Evolutionary conservation across 768 basidiomycete species (phyloP).

Genomic region (Pholiota microspora): DNA sequence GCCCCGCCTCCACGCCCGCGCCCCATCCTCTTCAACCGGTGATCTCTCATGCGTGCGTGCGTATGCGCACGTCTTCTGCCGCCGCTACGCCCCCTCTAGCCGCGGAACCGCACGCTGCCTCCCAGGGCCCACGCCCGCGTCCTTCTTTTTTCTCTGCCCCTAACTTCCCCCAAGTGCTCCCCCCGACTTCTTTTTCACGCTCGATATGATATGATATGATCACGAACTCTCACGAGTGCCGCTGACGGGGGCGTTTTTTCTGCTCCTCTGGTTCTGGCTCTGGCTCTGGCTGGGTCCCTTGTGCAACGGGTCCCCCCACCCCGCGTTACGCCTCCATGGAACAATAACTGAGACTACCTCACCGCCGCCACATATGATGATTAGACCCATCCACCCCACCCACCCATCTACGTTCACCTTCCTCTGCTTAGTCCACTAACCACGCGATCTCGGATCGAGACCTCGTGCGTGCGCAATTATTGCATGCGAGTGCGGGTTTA

Average conservation of each 20-base stretch:
- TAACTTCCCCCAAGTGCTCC: neutral
- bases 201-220: neutral
- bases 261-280: neutral
- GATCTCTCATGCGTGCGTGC: slow-evolving; percentile 11
- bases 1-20: slow-evolving; percentile 15
- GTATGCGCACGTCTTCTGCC: neutral
- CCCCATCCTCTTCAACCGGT: slow-evolving; percentile 33
- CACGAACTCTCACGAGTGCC: neutral
- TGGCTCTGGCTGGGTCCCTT: too few relatives aligned
- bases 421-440: too few relatives aligned
- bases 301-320: too few relatives aligned
- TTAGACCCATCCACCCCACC: too few relatives aligned
- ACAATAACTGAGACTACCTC: too few relatives aligned
- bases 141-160: slow-evolving; percentile 8
- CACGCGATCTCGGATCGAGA: too few relatives aligned
- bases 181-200: neutral
- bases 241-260: neutral
- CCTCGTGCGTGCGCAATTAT: too few relatives aligned
- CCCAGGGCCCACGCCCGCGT: neutral
- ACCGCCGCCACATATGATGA: too few relatives aligned
- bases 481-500: too few relatives aligned
- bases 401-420: too few relatives aligned
- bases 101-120: neutral
- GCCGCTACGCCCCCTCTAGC: neutral
- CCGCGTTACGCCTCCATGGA: too few relatives aligned